Conservation (phyloP, 129 eudicot species). For the Chrysanthemum seticuspe region DNA sequence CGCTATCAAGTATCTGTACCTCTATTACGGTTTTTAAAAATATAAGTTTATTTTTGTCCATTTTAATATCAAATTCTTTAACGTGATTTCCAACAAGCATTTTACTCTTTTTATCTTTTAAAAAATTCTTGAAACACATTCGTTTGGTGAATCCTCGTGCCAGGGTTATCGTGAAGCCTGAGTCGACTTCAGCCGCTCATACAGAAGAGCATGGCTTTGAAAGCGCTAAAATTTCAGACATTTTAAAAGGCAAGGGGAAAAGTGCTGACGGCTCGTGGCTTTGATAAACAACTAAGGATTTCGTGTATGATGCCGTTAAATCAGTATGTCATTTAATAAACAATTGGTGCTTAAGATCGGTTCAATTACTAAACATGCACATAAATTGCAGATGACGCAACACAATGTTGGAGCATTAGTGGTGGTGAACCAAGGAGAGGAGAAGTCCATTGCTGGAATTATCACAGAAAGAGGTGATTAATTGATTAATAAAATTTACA, state of each 20-base stretch:
- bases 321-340: too few relatives aligned
- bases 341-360: too few relatives aligned
- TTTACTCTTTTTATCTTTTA: too few relatives aligned
- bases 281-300: slow-evolving; percentile 34
- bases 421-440: slow-evolving; percentile 93
- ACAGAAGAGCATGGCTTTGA: slow-evolving; percentile 97
- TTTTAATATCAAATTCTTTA: too few relatives aligned
- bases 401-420: slow-evolving; percentile 99
- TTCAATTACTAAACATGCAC: too few relatives aligned
- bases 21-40: too few relatives aligned
- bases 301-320: too few relatives aligned
- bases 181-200: slow-evolving; percentile 75
- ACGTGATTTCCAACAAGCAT: too few relatives aligned
- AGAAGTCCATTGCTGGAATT: slow-evolving; percentile 83
- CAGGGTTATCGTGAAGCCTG: slow-evolving; percentile 44
- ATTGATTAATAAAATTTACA: background rate
- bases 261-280: slow-evolving; percentile 99
- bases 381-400: slow-evolving; percentile 51
- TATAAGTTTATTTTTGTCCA: too few relatives aligned
- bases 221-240: slow-evolving; percentile 87
- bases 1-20: too few relatives aligned
- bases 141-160: slow-evolving; percentile 61
- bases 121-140: too few relatives aligned
- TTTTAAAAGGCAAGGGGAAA: slow-evolving; percentile 77
- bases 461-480: slow-evolving; percentile 89